Percentiles rank a stretch among this genome's conserved stretches.
Evolutionary conservation across 768 basidiomycete species (phyloP).

Genomic region (Auriscalpium orientale): DNA sequence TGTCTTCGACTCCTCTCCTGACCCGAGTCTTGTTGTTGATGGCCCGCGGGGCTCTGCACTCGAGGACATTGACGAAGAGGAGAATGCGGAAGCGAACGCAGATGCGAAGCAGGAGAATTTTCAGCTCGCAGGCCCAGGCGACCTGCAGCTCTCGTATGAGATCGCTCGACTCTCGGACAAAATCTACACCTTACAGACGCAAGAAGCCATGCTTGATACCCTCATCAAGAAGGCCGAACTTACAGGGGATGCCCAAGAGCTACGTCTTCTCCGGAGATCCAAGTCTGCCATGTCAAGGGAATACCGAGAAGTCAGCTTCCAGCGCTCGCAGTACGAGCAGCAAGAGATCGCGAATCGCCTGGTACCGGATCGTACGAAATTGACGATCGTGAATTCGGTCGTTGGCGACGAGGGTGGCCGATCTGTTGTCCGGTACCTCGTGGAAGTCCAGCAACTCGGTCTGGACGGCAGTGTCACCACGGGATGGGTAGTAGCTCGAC

Average conservation of each 20-base stretch:
- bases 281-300: constrained; percentile 78
- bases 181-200: constrained; percentile 67
- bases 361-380: constrained; percentile 72
- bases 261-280: constrained; percentile 74
- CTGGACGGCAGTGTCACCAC: constrained; percentile 69
- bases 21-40: neutral
- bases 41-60: neutral
- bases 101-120: constrained; percentile 44
- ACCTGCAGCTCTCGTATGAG: constrained; percentile 82
- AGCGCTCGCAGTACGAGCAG: constrained; percentile 88
- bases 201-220: constrained; percentile 77
- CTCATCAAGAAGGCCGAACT: constrained; percentile 93
- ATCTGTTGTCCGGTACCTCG: constrained; percentile 83
- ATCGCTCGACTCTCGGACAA: constrained; percentile 74
- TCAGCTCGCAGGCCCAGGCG: constrained; percentile 80
- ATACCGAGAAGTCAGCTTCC: constrained; percentile 77
- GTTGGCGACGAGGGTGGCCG: constrained; percentile 81
- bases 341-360: constrained; percentile 90
- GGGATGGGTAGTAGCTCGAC: constrained; percentile 88
- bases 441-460: constrained; percentile 88
- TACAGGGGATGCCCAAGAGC: constrained; percentile 82
- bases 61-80: constrained; percentile 40
- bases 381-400: constrained; percentile 80
- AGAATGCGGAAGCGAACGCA: constrained; percentile 30
- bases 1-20: constrained; percentile 1